Evolutionary conservation across 1,284 basidiomycete species (phyloP).

Genomic region (Malassezia pachydermatis): DNA sequence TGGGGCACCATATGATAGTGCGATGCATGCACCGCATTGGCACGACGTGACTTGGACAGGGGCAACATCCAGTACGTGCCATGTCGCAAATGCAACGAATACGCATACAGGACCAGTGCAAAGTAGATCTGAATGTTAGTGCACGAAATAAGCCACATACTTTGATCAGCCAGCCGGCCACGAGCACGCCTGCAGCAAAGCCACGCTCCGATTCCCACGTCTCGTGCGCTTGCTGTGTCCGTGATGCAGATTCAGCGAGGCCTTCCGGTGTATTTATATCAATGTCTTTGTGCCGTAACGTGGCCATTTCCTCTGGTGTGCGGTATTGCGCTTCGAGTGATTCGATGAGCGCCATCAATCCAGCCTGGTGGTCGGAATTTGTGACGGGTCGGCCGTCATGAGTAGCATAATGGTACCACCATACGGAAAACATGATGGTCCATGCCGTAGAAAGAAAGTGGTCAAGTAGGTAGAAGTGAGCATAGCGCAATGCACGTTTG

Average conservation of each 20-base stretch:
- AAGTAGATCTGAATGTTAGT: constrained; percentile 71
- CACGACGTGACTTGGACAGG: constrained; percentile 47
- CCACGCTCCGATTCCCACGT: constrained; percentile 85
- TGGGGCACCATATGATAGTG: constrained; percentile 8
- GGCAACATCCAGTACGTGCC: constrained; percentile 79
- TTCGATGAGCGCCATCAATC: constrained; percentile 46
- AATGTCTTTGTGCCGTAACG: constrained; percentile 37
- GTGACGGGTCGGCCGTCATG: constrained; percentile 59
- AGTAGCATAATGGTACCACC: constrained; percentile 80
- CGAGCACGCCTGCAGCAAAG: constrained; percentile 64
- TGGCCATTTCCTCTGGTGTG: constrained; percentile 31
- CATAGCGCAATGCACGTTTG: constrained; percentile 69
- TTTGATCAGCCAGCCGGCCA: constrained; percentile 78
- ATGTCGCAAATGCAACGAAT: constrained; percentile 79
- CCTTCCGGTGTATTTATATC: constrained; percentile 24
- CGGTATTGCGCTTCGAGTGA: constrained; percentile 39
- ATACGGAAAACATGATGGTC: constrained; percentile 76
- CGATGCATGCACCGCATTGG: constrained; percentile 16
- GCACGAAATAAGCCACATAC: constrained; percentile 55
- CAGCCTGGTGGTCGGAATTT: constrained; percentile 37
- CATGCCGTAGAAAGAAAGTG: constrained; percentile 84
- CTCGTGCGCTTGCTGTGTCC: constrained; percentile 26
- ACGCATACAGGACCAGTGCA: constrained; percentile 80
- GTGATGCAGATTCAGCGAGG: constrained; percentile 40
- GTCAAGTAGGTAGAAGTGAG: constrained; percentile 83